Evolutionary conservation across 306 rosid genomes (phyloP), one percentile per base, ranked within the genome.

Genomic region (Cucurbita pepo): DNA sequence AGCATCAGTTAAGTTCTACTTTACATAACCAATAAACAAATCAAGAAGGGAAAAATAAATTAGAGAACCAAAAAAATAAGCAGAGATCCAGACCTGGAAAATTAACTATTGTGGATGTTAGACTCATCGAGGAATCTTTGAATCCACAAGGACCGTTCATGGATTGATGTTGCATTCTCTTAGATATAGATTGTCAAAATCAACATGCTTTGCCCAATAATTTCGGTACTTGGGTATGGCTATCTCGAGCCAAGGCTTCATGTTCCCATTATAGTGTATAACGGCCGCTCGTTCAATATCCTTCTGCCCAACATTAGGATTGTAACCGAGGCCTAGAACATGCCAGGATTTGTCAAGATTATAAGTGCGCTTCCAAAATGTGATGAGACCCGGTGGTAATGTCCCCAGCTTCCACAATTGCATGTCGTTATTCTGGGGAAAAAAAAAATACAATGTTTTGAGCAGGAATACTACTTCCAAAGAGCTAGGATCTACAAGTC

Each of bases 231-330:
- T 88, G 61, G 94, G 87, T 58, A 88, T 82, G 74, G 89, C 85
- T 76, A 86, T 86, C 86, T 88, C 94, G 50, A 88, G 87, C 94
- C 94, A 88, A 8, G 94, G 94, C 77, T 88, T 88, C 89, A 88
- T 15, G 86, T 88, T 88, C n/a, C 94, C 94, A 36, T 88, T 88
- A 51, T 84, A 88, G 83, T 88, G 94, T 63, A 86, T 43, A 50
- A 88, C 94, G 51, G 94, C 89, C 69, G 94, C 82, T 54, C 79
- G 82, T 9, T 86, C 90, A 1, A 88, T 82, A 10, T 88, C 94
- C 75, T 75, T 86, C 52, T 78, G 94, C 75, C 73, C 79, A 55
- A 88, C 80, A 13, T 80, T 86, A 48, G 89, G 82, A 70, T 88
- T 81, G 83, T 88, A 88, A 64, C 94, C 94, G 45, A 88, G 94